Evolutionary conservation across 441 rosid genomes (phyloP).

Genomic region (Daphne laureola): DNA sequence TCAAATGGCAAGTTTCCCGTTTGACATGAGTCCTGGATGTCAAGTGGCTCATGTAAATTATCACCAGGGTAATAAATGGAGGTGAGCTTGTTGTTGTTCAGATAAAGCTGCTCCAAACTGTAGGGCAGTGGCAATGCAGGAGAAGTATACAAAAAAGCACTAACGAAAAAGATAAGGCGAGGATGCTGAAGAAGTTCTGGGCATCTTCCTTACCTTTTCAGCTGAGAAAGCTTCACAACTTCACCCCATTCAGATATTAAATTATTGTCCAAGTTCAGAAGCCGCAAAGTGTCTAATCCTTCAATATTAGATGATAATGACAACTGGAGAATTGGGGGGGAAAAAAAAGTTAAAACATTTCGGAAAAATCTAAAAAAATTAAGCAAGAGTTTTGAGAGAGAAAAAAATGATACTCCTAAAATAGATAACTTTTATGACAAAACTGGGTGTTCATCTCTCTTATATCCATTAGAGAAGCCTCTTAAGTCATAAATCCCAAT

Average conservation of each 20-base stretch:
- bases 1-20: constrained; percentile 45
- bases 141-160: constrained; percentile 5
- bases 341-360: too few species aligned
- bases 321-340: constrained; percentile 27
- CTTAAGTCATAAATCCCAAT: too few species aligned
- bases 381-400: too few species aligned
- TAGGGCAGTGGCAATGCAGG: constrained; percentile 10
- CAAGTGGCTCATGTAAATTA: constrained; percentile 16
- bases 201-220: constrained; percentile 51
- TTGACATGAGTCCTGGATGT: constrained; percentile 23
- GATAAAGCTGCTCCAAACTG: constrained; percentile 87
- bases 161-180: not conserved
- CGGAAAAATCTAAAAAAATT: not conserved
- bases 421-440: too few species aligned
- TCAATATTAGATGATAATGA: constrained; percentile 33
- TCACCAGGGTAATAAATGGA: constrained; percentile 43
- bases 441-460: too few species aligned
- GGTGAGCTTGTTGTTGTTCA: constrained; percentile 73
- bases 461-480: too few species aligned
- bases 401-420: too few species aligned
- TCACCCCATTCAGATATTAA: constrained; percentile 76
- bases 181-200: constrained; percentile 9
- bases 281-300: constrained; percentile 59
- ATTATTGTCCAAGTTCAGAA: constrained; percentile 87
- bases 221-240: constrained; percentile 59